These are phyloP conservation scores for Agapanthus africanus DNA, from an alignment of 106 monocot genomes.

Conservation along the genomic window DNA sequence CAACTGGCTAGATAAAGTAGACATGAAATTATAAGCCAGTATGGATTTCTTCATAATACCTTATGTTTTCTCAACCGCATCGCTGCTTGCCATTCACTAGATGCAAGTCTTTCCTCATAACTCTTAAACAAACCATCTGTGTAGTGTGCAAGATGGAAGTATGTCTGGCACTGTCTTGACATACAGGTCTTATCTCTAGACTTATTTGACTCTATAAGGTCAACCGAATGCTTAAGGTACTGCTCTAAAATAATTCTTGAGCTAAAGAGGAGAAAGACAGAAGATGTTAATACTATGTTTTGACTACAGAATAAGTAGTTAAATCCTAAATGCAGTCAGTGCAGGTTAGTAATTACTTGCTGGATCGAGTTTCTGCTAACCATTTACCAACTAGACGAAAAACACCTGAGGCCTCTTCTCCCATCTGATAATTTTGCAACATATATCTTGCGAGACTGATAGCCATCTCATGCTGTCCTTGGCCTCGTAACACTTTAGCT, in stretches of 20 bases:
- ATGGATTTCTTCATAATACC: slow-evolving; percentile 24
- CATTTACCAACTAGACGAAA: slow-evolving; percentile 91
- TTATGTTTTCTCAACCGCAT: slow-evolving; percentile 87
- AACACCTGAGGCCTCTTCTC: slow-evolving; percentile 61
- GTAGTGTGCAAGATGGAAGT: slow-evolving; percentile 90
- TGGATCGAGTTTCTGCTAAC: slow-evolving; percentile 90
- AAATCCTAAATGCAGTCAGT: background rate
- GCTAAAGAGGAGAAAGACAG: slow-evolving; percentile 25
- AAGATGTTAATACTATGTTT: background rate
- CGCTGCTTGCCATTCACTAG: slow-evolving; percentile 97
- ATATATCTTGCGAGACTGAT: slow-evolving; percentile 79
- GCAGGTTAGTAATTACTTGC: slow-evolving; percentile 59
- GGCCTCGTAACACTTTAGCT: slow-evolving; percentile 77
- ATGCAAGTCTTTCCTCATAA: slow-evolving; percentile 87
- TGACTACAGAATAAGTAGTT: background rate
- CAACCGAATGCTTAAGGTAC: slow-evolving; percentile 74
- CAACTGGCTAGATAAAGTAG: background rate
- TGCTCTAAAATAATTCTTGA: slow-evolving; percentile 89
- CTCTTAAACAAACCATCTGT: slow-evolving; percentile 85
- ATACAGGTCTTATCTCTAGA: slow-evolving; percentile 24
- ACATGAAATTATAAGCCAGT: slow-evolving; percentile 3
- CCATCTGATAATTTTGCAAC: slow-evolving; percentile 47
- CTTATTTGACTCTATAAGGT: slow-evolving; percentile 47
- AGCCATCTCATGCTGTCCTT: slow-evolving; percentile 91
- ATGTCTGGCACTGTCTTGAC: slow-evolving; percentile 63